phyloP scores from a whole-genome alignment of 2,329 filamentous ascomycete genomes.

The Cercospora janseana region DNA sequence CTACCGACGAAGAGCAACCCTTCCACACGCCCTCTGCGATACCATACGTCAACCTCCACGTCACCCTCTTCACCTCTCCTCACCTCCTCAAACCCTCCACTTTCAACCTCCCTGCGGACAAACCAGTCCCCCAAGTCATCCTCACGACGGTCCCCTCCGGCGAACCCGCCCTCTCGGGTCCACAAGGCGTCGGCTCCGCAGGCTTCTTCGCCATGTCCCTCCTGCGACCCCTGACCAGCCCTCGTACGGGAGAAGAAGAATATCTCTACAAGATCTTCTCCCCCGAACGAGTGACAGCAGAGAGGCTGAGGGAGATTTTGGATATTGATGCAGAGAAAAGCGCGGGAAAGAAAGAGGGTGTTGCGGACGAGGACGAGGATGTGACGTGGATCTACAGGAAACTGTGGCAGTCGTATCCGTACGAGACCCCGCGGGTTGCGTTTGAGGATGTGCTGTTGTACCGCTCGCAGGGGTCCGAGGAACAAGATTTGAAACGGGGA shows the following conservation, averaged over 20 bases:
- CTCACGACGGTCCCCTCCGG: slow-evolving; percentile 74
- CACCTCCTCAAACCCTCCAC: slow-evolving; percentile 67
- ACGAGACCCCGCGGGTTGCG: slow-evolving; percentile 76
- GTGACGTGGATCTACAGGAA: slow-evolving; percentile 78
- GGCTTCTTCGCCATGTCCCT: slow-evolving; percentile 86
- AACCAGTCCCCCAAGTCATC: slow-evolving; percentile 67
- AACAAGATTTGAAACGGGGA: no score
- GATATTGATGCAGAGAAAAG: slow-evolving; percentile 32
- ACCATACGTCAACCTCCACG: slow-evolving; percentile 83
- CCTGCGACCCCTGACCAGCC: slow-evolving; percentile 62
- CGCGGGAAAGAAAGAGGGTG: slow-evolving; percentile 17
- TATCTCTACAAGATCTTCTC: slow-evolving; percentile 69
- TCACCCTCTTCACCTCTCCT: slow-evolving; percentile 82
- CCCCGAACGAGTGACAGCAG: slow-evolving; percentile 47
- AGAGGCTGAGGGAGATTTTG: slow-evolving; percentile 52
- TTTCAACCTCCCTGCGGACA: slow-evolving; percentile 65
- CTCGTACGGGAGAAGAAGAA: slow-evolving; percentile 40
- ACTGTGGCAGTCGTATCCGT: slow-evolving; percentile 80
- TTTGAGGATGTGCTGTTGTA: slow-evolving; percentile 79
- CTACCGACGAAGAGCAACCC: not conserved
- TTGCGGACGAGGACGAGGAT: slow-evolving; percentile 38
- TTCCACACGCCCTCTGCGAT: slow-evolving; percentile 63
- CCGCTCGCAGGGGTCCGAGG: no score
- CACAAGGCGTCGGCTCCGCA: slow-evolving; percentile 64
- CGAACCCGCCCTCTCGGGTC: slow-evolving; percentile 50